A percentile compares a stretch with the other conserved stretches of the same genome.
Evolutionary conservation across 768 basidiomycete species (phyloP).

Genomic region (Suillus luteus): DNA sequence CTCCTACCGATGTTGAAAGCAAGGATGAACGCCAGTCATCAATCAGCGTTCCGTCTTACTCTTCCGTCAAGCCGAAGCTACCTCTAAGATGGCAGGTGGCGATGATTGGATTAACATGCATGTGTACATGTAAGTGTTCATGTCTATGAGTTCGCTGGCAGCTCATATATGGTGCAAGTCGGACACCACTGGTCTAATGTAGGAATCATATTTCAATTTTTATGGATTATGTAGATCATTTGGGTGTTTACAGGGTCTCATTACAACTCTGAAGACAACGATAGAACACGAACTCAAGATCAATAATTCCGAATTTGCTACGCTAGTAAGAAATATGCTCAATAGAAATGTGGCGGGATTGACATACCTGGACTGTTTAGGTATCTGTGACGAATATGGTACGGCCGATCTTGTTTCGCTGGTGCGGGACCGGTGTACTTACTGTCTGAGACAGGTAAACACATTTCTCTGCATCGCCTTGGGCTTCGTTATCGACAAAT

Average conservation of each 20-base stretch:
- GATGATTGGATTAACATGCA: constrained; percentile 40
- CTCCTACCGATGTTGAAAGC: neutral
- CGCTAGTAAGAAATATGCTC: constrained; percentile 30
- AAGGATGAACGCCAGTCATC: neutral
- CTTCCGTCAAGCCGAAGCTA: constrained; percentile 30
- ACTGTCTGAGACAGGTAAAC: constrained; percentile 33
- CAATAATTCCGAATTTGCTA: constrained; percentile 47
- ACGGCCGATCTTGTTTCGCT: constrained; percentile 6
- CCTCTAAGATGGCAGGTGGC: constrained; percentile 38
- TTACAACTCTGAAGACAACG: constrained; percentile 44
- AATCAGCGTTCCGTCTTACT: neutral
- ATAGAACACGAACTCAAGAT: constrained; percentile 44
- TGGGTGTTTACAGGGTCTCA: constrained; percentile 33
- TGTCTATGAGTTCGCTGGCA: neutral
- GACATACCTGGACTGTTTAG: constrained; percentile 16
- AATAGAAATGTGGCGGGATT: neutral
- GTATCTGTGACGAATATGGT: constrained; percentile 41
- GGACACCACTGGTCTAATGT: constrained; percentile 48
- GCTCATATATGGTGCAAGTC: constrained; percentile 26
- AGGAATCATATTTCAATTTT: constrained; percentile 16
- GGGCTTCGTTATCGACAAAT: constrained; percentile 44
- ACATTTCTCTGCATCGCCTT: constrained; percentile 43
- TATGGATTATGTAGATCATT: neutral
- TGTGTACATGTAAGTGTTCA: constrained; percentile 40
- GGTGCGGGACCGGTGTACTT: neutral